Evolutionary conservation across 495 filamentous ascomycete genomes (phyloP), one percentile per base, ranked within the genome.

Genomic region (Monascus purpureus): DNA sequence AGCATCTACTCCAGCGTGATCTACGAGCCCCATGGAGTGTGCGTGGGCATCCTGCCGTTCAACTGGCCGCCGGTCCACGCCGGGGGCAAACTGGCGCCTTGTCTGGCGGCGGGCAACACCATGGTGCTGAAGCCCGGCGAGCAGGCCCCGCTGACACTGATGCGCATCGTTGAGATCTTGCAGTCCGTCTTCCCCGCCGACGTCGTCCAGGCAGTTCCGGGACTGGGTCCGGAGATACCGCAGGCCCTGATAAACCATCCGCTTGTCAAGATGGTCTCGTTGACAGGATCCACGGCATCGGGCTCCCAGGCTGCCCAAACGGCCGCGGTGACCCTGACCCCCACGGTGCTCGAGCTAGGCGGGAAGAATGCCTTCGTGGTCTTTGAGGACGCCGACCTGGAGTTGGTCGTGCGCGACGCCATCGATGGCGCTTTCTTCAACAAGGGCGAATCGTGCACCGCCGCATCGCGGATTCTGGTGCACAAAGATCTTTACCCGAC

Each of bases 381-480:
- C 17, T 69, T 86, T 29, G 63, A 65, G 9, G 90, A 96, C 47
- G 84, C 88, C 0, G 84, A 95, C 45, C 55, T 93, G 12, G 69
- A 73, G 30, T 90, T 84, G 75, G 88, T 80, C 0, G 88, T 88
- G 1, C 85, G 82, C 46, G 82, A 94, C 56, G 80, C 95, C 35
- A 84, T 95, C 13, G 88, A 95, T 44, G 88, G 88, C 3, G 84
- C 87, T 2, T 63, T 97, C 24, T 97, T 95, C 65, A 97, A 95
- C 57, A 92, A 83, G 18, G 90, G 90, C 13, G 90, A 97, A 55
- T 93, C 85, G 45, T 97, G 90, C 63, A 96, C 90, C 56, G 76
- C 80, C 4, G 69, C 96, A 30, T 90, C 95, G 60, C 69, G 90
- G 16, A 75, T 97, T 5, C 96, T 96, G 41, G 90, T 94, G 2